Base-by-base conservation (phyloP, 345 rosid species). In the Lenwebbia sp. region DNA sequence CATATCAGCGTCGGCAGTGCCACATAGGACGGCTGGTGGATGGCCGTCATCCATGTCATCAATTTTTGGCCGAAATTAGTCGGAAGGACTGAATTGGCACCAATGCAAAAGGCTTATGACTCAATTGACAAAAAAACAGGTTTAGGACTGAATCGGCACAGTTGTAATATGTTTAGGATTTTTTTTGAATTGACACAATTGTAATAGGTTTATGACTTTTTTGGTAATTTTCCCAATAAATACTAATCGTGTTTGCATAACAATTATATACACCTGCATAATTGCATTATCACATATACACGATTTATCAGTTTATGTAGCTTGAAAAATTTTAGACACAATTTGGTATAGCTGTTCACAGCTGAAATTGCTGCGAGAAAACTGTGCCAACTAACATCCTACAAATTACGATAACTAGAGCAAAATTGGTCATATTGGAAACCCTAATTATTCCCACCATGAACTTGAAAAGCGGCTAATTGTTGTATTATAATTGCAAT, bases 401-500 rank as follows among this genome's bases (percentile, higher is more conserved):
- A 4, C 47, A 37, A 41, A 70, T 9, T 37, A 37, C 7, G 47
- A 37, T 10, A 19, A 19, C 26, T 33, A 19, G 81, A 37, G 81
- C 47, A 37, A 70, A 70, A 70, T 37, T 70, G 81, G 47, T 37
- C 26, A 19, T 70, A 19, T 37, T 70, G 22, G 26, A 37, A 70
- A 9, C 81, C 47, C 81, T 19, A 70, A 70, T 37, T 37, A 37
- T 17, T 19, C 81, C 81, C 26, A 4, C 81, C 81, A 70, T 37
- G 47, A 70, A 37, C 6, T 51, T 51, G 70, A 85, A 82, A 85
- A 49, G 54, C 25, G 76, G 70, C 87, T 85, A 88, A 85, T 86
- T 54, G 89, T 84, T 88, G 84, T 52, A 37, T 82, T 84, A 84
- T 87, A 83, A 88, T 89, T 83, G 84, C 65, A 40, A 76, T 37